Evolutionary conservation across 2,329 filamentous ascomycete genomes (phyloP).

Genomic region (Eutypa lata): DNA sequence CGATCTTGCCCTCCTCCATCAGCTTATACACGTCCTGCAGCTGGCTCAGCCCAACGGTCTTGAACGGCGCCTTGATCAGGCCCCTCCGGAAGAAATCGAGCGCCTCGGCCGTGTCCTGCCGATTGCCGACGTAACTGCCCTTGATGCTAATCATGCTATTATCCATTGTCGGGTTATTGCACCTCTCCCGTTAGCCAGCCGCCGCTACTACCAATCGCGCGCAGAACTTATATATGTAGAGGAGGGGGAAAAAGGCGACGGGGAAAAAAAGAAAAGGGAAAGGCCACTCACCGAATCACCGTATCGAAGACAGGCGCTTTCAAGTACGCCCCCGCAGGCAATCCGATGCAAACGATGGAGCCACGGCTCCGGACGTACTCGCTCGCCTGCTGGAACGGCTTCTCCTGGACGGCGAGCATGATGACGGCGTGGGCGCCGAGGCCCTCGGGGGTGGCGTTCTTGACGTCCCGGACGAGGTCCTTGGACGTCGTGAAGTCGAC

Average conservation of each 20-base stretch:
- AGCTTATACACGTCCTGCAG: conserved; percentile 77
- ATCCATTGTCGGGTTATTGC: too few relatives aligned
- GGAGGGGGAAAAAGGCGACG: neutral
- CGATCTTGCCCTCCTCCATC: conserved; percentile 68
- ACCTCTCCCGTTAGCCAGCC: too few relatives aligned
- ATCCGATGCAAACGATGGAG: conserved; percentile 81
- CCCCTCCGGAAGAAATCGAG: conserved; percentile 85
- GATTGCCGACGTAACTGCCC: conserved; percentile 91
- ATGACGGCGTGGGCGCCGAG: conserved; percentile 85
- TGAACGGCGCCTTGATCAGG: conserved; percentile 82
- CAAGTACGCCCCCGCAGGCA: conserved; percentile 77
- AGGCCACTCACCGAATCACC: conserved; percentile 53
- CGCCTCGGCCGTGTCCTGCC: conserved; percentile 82
- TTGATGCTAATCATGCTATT: conserved; percentile 86
- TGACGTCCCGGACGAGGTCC: conserved; percentile 81
- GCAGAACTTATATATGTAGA: neutral
- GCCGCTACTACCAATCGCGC: neutral
- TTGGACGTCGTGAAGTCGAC: conserved; percentile 77
- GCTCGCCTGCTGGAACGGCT: conserved; percentile 92
- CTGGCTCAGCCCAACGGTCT: conserved; percentile 77
- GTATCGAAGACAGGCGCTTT: conserved; percentile 85
- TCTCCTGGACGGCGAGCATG: conserved; percentile 81
- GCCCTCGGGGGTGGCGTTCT: conserved; percentile 74
- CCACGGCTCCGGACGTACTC: conserved; percentile 83
- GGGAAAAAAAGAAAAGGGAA: neutral